Evolutionary conservation across 208 protist genomes (phyloP).

Genomic region (Acanthamoeba quina): DNA sequence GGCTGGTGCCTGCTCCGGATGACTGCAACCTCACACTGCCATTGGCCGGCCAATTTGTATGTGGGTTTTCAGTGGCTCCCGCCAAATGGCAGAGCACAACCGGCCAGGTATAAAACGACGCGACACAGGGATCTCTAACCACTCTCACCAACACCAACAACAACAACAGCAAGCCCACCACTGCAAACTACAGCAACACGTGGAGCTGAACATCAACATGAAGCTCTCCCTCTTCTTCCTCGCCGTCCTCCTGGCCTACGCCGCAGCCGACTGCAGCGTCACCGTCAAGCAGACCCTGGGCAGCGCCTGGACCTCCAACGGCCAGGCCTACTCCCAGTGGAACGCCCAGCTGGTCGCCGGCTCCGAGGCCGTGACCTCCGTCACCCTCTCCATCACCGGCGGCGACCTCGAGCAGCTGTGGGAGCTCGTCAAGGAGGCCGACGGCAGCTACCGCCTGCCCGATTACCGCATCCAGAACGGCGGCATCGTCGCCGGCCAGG

Average conservation of each 20-base stretch:
- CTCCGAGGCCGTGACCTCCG: background rate
- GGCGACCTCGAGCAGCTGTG: background rate
- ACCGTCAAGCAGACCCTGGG: conserved; percentile 20
- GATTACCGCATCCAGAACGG: background rate
- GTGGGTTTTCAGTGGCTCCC: no score
- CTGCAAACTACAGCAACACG: no score
- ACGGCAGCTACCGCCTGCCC: background rate
- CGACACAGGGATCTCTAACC: background rate
- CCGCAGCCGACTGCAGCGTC: background rate
- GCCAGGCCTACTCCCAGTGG: conserved; percentile 26
- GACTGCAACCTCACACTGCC: no score
- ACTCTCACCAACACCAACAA: background rate
- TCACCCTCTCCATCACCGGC: background rate
- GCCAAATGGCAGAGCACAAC: background rate
- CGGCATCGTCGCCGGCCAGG: background rate
- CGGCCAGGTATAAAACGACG: background rate
- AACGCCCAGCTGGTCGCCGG: background rate
- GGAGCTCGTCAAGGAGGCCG: background rate
- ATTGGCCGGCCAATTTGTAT: no score
- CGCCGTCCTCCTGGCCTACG: background rate
- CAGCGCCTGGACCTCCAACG: conserved; percentile 30
- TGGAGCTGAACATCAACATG: background rate
- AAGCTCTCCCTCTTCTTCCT: background rate
- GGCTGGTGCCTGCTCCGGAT: no score
- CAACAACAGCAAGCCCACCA: background rate